Evolutionary conservation across 2,329 filamentous ascomycete species (phyloP).

Genomic region (Monosporascus sp.): DNA sequence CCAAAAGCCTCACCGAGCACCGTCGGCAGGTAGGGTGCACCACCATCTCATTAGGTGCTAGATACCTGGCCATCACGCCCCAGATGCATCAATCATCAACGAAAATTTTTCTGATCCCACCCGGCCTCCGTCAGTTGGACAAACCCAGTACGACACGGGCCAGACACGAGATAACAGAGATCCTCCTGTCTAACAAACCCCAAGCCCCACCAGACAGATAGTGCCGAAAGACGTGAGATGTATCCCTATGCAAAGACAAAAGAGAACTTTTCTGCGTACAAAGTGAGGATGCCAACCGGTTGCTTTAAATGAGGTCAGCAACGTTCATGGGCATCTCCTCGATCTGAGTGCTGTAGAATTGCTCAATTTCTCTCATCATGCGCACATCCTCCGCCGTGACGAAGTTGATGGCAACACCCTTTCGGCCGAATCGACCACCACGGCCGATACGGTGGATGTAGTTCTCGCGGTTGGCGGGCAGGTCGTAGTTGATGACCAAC

Average conservation of each 20-base stretch:
- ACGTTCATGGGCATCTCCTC: constrained; percentile 99
- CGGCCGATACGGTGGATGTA: constrained; percentile 99
- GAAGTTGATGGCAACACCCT: constrained; percentile 99
- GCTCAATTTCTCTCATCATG: constrained; percentile 99
- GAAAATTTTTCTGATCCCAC: constrained; percentile 23
- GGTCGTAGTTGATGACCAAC: constrained; percentile 99
- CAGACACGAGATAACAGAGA: constrained; percentile 8
- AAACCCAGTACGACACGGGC: constrained; percentile 14
- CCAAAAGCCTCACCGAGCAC: constrained; percentile 23
- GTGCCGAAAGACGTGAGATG: constrained; percentile 18
- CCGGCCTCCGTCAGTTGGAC: constrained; percentile 13
- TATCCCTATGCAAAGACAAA: constrained; percentile 21
- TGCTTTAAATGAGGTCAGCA: constrained; percentile 67
- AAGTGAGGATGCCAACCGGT: constrained; percentile 6
- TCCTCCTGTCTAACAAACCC: constrained; percentile 23
- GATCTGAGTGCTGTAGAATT: constrained; percentile 99
- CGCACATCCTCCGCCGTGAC: constrained; percentile 98
- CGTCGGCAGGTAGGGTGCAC: constrained; percentile 21
- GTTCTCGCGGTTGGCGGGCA: constrained; percentile 98
- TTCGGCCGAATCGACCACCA: constrained; percentile 98
- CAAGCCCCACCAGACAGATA: constrained; percentile 18
- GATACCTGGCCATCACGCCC: constrained; percentile 26
- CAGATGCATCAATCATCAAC: constrained; percentile 22
- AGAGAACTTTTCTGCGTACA: constrained; percentile 12
- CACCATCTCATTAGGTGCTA: constrained; percentile 26